A percentile compares a stretch with the other conserved stretches of the same genome.
Conservation (phyloP, 2,329 filamentous ascomycete genomes). For the Ophiostoma sp. region DNA sequence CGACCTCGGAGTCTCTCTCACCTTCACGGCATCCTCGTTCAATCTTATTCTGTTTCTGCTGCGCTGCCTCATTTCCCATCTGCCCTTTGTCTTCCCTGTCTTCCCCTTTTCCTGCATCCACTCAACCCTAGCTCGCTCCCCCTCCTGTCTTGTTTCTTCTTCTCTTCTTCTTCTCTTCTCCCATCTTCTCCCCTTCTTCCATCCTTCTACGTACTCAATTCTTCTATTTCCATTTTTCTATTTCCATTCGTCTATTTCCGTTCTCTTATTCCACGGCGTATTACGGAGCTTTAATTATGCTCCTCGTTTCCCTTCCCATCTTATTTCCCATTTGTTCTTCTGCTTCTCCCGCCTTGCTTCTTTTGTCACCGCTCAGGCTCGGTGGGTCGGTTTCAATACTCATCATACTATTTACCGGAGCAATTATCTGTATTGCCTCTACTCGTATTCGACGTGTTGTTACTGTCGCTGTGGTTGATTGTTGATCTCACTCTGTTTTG, state of each 20-base stretch:
- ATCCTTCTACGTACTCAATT: neutral
- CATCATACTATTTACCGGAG: no score
- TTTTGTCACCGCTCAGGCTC: conserved; percentile 6
- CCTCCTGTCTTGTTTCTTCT: neutral
- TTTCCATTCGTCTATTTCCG: neutral
- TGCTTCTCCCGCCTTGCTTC: conserved; percentile 15
- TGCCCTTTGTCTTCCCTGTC: neutral
- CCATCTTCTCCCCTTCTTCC: neutral
- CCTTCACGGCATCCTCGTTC: neutral
- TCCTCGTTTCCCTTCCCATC: neutral
- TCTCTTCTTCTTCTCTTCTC: neutral
- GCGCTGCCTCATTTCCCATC: neutral
- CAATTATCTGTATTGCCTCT: neutral
- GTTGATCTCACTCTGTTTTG: neutral
- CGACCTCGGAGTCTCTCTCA: neutral
- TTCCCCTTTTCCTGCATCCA: neutral
- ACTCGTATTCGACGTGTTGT: neutral
- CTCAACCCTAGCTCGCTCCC: neutral
- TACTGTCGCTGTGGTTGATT: neutral
- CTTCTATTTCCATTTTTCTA: neutral
- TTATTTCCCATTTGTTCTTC: neutral
- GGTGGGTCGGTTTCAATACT: neutral
- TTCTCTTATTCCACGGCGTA: conserved; percentile 3
- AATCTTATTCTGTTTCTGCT: conserved; percentile 5
- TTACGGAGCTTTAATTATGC: conserved; percentile 1